Evolutionary conservation across 768 basidiomycete genomes (phyloP), one percentile per base, ranked within the genome.

Genomic region (Tephrocybe sp.): DNA sequence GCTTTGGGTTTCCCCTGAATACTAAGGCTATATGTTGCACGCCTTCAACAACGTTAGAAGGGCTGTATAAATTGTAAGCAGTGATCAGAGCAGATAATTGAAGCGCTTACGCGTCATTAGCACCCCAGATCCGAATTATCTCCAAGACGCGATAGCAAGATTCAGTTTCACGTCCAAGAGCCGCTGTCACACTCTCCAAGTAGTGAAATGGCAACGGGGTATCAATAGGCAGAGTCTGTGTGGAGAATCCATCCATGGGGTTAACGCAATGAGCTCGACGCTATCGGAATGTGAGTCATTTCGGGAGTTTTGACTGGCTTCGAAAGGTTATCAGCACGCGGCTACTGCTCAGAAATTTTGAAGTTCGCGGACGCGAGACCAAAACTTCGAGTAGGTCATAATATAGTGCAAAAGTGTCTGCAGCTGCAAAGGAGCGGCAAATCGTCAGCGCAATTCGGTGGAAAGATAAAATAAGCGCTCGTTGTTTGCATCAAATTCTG

Each of bases 1-100:
- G 45, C 28, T 34, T 57, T 20, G 52, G 56, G 3, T 10, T 18
- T 39, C 11, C 23, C 44, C 43, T 55, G 26, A 54, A 45, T n/a
- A 12, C 15, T 2, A 24, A 28, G 15, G 53, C 28, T 32, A 54
- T 30, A 17, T 48, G 20, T 23, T 25, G 14, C 12, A 45, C 42
- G 14, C 44, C 28, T 38, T 46, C 26, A n/a, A 14, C 39, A 12
- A 54, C 12, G n/a, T 39, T 21, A 10, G 20, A 26, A 42, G 21
- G 25, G 14, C 47, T 49, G 26, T 3, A 14, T 21, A 5, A 43
- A 12, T n/a, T 38, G 3, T 10, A 38, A 39, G 38, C 20, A 3
- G 20, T 4, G 38, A 5, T 18, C n/a, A n/a, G n/a, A 39, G 20
- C 18, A 9, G 20, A 17, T 17, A 21, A 33, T 44, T 10, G 6